Evolutionary conservation across 2,329 filamentous ascomycete species (phyloP), one percentile per base, ranked within the genome.

Genomic region (Trichoderma cornu-damae): DNA sequence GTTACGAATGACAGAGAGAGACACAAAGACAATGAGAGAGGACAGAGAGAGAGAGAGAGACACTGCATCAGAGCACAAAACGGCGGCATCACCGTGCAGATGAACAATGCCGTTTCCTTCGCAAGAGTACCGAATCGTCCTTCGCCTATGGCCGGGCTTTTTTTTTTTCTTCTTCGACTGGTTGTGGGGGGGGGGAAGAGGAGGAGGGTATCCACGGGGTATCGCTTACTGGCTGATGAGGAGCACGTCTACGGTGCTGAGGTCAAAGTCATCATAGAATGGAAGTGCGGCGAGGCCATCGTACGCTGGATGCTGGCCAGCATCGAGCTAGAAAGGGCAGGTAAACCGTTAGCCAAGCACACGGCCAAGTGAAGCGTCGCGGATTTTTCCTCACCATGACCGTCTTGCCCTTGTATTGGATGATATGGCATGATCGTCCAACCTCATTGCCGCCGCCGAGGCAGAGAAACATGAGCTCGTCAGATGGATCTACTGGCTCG

Each of bases 391-490:
- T 66, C 77, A 95, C 91, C 94, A 99, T 99, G 64, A 99, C 90
- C 5, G 93, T 97, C 75, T 99, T 99, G 61, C 94, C 94, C 75
- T 97, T 99, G 82, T 99, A 99, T 69, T 97, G 91, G 60, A 99
- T 86, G 66, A 99, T 96, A 71, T 99, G 94, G 73, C 94, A 97
- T 63, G 94, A 97, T 63, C 94, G 83, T 54, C 94, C 94, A 61
- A 99, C 94, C 75, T 99, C 94, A 72, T 96, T 97, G 64, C 94
- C 94, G 61, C 94, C 94, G 61, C 94, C 94, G 35, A 99, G 78
- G 67, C 90, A 95, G 55, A 96, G 82, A 68, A 99, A 99, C 76
- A 91, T 89, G 59, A 99, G 83, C 77, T 97, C 91, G 69, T 99
- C 94, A 1, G 91, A 84, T 4, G 94, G 91, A 67, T 97, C 93